phyloP scores from a whole-genome alignment of 192 early-diverging fungal species.

The Podochytrium sp. region DNA sequence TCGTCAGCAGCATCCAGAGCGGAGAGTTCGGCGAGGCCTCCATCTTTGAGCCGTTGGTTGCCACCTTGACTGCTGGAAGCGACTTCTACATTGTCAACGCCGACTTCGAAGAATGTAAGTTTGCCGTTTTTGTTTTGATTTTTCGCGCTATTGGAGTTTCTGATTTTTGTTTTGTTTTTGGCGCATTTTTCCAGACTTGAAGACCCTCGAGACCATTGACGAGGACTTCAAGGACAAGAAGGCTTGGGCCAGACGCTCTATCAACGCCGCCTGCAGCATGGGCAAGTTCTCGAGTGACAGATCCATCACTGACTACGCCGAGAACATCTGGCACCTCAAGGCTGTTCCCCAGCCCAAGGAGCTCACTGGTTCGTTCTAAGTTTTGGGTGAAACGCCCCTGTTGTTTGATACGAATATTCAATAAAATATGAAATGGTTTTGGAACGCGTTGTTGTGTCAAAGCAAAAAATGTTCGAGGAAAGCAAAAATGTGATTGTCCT shows the following conservation, averaged over 20 bases:
- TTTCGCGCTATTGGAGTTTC: conserved; percentile 7
- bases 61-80: conserved; percentile 67
- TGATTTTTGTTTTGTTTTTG: background rate
- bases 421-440: background rate
- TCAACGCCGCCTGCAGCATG: conserved; percentile 89
- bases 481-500: background rate
- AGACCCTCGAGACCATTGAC: conserved; percentile 82
- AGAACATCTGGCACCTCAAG: conserved; percentile 80
- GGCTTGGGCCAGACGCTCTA: conserved; percentile 88
- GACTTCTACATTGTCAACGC: conserved; percentile 87
- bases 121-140: conserved; percentile 9
- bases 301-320: conserved; percentile 91
- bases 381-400: background rate
- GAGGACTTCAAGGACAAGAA: conserved; percentile 80
- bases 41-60: conserved; percentile 53
- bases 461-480: background rate
- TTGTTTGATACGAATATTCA: background rate
- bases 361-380: background rate
- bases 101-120: conserved; percentile 84
- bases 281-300: conserved; percentile 84
- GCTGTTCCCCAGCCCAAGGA: background rate
- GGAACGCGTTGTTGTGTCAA: background rate
- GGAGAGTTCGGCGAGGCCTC: conserved; percentile 77
- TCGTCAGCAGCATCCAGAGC: conserved; percentile 79
- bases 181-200: conserved; percentile 66